Evolutionary conservation across 2,329 filamentous ascomycete genomes (phyloP), one percentile per base, ranked within the genome.

Genomic region (Penicillium paneum): DNA sequence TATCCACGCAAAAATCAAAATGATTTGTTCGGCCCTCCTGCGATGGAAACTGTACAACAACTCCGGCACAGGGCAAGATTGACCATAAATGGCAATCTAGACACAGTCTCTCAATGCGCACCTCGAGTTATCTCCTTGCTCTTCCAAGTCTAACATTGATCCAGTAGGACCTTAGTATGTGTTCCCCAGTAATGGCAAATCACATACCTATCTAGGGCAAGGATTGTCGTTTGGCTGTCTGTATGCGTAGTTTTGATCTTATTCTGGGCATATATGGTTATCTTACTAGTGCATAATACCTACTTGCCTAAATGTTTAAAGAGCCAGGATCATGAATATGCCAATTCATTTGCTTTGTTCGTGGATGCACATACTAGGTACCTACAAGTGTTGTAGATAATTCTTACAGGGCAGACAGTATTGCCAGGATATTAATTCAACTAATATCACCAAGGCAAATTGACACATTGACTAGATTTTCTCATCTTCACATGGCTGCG

Each of bases 1-100:
- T 72, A 72, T 71, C 68, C 67, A 69, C 67, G 69, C 63, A 67
- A 70, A 71, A 71, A 71, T 67, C 69, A 68, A 69, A 69, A 70
- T 62, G 59, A 66, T 69, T 67, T 64, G 59, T 66, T 70, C 66
- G 60, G 69, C 68, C 62, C 60, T 68, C 64, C 62, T 67, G 55
- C 56, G 54, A 62, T 63, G 60, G 58, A 65, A 64, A 61, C 52
- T 56, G 61, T 71, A 68, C 61, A 62, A 55, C 61, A 59, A 54
- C 54, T 56, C 48, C 49, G 55, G 47, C 42, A 43, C 53, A 50
- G 40, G 41, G 45, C 46, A 56, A 38, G 31, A 46, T 46, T 54
- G 49, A 50, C 36, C 43, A 49, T 45, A 38, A 42, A 54, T 60
- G 49, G 54, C 52, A 53, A 55, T 58, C 52, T 53, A 49, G 47